Evolutionary conservation across 2,329 filamentous ascomycete genomes (phyloP), one percentile per base, ranked within the genome.

Genomic region (Hymenoscyphus occultus): DNA sequence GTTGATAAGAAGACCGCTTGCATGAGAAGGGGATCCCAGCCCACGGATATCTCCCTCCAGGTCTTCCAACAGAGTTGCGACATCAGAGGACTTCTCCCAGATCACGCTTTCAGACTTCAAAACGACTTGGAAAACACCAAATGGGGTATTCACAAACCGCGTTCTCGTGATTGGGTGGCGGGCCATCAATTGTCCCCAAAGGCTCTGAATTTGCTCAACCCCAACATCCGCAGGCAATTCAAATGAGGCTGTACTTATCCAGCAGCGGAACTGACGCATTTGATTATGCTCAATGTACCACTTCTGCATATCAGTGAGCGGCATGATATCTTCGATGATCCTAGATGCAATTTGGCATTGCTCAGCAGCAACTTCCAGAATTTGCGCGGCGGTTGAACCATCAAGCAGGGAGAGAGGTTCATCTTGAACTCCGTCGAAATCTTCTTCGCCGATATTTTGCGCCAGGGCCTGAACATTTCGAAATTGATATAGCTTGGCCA

Each of bases 71-170:
- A 57, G 54, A 57, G 3, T 57, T 14, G 22, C 54, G 22, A 57
- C 54, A 59, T 59, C 57, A 14, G 57, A 59, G 22, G 57, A 59
- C 14, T 32, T 39, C 32, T 59, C 28, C 57, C 57, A 59, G 16
- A 59, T 59, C 31, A 59, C 57, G 22, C 32, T 59, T 39, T 59
- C 57, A 59, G 57, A 59, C 57, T 59, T 59, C 57, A 59, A 59
- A 40, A 59, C 19, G 57, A 59, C 57, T 39, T 59, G 57, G 32
- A 59, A 59, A 22, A 59, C 22, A n/a, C 57, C 57, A 42, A 35
- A 59, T 59, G 32, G 57, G 28, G 57, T 39, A 59, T 39, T 19
- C 57, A 59, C 57, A n/a, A 59, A 59, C 22, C 57, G 57, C 39
- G 57, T 59, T 35, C 57, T 59, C 57, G 54, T 57, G 57, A 59